Conservation (phyloP, 1,284 basidiomycete genomes). For the Papiliotrema nemorosa region DNA sequence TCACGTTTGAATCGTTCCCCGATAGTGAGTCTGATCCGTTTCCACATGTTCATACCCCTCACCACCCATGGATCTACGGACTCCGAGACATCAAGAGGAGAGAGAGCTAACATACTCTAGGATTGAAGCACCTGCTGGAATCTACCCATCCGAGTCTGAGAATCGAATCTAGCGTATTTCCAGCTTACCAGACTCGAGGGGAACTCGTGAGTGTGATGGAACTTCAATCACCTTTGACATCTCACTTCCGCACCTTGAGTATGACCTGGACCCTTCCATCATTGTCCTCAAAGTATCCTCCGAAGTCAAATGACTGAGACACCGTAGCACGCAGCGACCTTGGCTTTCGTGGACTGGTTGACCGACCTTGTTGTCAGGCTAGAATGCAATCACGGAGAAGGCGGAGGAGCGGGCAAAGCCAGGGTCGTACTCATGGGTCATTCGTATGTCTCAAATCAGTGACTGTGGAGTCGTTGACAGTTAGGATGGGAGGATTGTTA, state of each 20-base stretch:
- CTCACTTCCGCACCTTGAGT: background rate
- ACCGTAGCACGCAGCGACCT: conserved; percentile 68
- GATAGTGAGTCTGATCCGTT: conserved; percentile 25
- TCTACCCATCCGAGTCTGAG: conserved; percentile 51
- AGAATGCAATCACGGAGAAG: conserved; percentile 62
- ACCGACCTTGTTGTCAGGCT: conserved; percentile 71
- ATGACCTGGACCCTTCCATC: background rate
- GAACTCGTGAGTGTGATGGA: conserved; percentile 62
- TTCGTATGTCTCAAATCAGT: conserved; percentile 56
- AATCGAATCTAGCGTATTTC: conserved; percentile 77
- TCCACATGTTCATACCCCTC: background rate
- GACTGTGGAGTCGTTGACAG: background rate
- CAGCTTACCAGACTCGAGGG: conserved; percentile 88
- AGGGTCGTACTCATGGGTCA: conserved; percentile 87
- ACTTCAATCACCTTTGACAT: background rate
- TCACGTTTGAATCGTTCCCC: conserved; percentile 50
- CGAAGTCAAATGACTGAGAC: background rate
- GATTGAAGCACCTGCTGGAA: conserved; percentile 69
- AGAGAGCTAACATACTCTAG: conserved; percentile 16
- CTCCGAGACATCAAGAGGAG: too few relatives aligned
- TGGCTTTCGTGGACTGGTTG: conserved; percentile 83
- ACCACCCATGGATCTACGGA: too few relatives aligned
- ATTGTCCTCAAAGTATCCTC: too few relatives aligned
- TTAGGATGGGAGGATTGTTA: conserved; percentile 83
- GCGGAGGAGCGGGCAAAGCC: conserved; percentile 70